Evolutionary conservation across 148 eudicot genomes (phyloP).

Genomic region (Arbutus unedo): DNA sequence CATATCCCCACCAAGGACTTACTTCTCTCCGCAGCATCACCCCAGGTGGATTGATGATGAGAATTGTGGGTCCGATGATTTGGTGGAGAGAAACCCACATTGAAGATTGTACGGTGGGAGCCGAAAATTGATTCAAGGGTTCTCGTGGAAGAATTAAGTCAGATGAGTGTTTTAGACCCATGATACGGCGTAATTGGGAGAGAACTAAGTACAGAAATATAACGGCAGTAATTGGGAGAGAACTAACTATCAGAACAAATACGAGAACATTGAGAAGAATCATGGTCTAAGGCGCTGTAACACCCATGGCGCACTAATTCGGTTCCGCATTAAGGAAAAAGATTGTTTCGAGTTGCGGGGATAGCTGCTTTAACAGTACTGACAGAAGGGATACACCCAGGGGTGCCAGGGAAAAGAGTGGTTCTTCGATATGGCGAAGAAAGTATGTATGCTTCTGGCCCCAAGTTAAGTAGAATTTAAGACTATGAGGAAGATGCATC

Average conservation of each 20-base stretch:
- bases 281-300: constrained; percentile 37
- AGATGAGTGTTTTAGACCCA: constrained; percentile 16
- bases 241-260: constrained; percentile 37
- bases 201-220: constrained; percentile 38
- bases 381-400: constrained; percentile 23
- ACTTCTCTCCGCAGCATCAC: constrained; percentile 21
- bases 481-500: constrained; percentile 29
- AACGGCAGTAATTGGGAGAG: constrained; percentile 31
- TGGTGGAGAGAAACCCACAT: constrained; percentile 46
- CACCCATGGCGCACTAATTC: constrained; percentile 30
- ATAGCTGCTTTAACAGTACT: constrained; percentile 24
- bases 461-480: constrained; percentile 22
- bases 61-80: constrained; percentile 20
- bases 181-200: constrained; percentile 27
- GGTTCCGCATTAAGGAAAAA: constrained; percentile 40
- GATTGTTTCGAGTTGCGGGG: constrained; percentile 25
- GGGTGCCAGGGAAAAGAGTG: constrained; percentile 34
- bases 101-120: constrained; percentile 31
- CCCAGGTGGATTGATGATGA: constrained; percentile 28
- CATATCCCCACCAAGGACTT: constrained; percentile 28
- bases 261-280: constrained; percentile 19
- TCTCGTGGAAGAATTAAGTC: constrained; percentile 28
- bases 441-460: constrained; percentile 28
- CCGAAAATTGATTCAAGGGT: constrained; percentile 38
- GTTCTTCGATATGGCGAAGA: constrained; percentile 28